Conservation (phyloP, 2,329 filamentous ascomycete genomes). For the Apiospora malaysiana region DNA sequence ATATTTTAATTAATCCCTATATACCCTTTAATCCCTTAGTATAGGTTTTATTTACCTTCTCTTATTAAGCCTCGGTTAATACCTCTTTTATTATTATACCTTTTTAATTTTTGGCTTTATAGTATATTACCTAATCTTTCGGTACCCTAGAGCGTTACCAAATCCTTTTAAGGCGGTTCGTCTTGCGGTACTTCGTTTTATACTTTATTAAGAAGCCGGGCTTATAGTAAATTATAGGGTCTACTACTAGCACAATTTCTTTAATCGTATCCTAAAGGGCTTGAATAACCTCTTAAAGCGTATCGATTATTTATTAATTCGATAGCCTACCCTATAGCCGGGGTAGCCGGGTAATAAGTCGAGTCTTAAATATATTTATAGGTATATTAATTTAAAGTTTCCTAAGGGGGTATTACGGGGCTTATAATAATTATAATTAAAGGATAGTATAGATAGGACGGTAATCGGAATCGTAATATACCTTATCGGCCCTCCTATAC, state of each 20-base stretch:
- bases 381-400: too few species aligned
- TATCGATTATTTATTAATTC: not conserved
- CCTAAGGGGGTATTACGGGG: too few species aligned
- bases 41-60: not conserved
- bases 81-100: not conserved
- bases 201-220: not conserved
- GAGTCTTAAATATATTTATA: too few species aligned
- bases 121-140: not conserved
- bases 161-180: not conserved
- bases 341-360: too few species aligned
- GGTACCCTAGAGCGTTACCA: not conserved
- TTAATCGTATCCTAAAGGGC: not conserved
- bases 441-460: too few species aligned
- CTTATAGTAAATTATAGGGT: not conserved
- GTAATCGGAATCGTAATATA: too few species aligned
- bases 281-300: not conserved
- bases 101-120: not conserved
- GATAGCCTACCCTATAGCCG: too few species aligned
- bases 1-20: not conserved
- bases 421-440: too few species aligned
- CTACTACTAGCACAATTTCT: not conserved
- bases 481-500: too few species aligned
- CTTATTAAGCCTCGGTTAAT: not conserved
- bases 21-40: not conserved
- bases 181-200: not conserved